Conservation (phyloP, 2,329 filamentous ascomycete genomes). For the Neoascochyta sp. region DNA sequence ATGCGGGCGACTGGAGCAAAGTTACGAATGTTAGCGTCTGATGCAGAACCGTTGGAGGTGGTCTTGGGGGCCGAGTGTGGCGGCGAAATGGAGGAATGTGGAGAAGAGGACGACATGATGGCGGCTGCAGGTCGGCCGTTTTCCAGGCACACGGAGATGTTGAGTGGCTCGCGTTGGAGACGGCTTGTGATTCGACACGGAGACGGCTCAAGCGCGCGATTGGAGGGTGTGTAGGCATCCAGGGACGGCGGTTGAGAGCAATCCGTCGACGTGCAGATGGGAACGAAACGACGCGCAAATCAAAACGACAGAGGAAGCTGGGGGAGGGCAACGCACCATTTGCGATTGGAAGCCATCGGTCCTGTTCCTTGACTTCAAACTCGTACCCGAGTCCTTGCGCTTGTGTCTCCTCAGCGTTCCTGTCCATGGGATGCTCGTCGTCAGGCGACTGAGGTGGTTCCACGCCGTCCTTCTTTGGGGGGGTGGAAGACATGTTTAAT, state of each 20-base stretch:
- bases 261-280: constrained; percentile 39
- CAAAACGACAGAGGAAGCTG: constrained; percentile 31
- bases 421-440: constrained; percentile 89
- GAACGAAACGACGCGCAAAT: constrained; percentile 35
- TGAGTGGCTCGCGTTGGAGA: constrained; percentile 22
- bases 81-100: constrained; percentile 36
- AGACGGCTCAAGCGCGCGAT: constrained; percentile 47
- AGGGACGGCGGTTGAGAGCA: constrained; percentile 49
- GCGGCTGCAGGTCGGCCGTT: constrained; percentile 40
- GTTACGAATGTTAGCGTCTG: constrained; percentile 91
- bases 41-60: constrained; percentile 42
- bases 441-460: constrained; percentile 92
- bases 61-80: constrained; percentile 26
- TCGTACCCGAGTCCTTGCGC: constrained; percentile 74
- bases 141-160: constrained; percentile 25
- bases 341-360: constrained; percentile 98
- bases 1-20: constrained; percentile 96
- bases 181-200: constrained; percentile 48
- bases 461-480: constrained; percentile 82
- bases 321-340: constrained; percentile 77
- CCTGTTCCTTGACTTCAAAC: constrained; percentile 99
- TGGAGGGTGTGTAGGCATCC: constrained; percentile 43
- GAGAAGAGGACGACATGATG: constrained; percentile 46
- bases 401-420: constrained; percentile 74
- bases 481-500: constrained; percentile 92